A percentile compares a stretch with the other conserved stretches of the same genome.
These are phyloP conservation scores for Cyclostephanos invisitatus DNA, from an alignment of 108 stramenopile genomes.

Conservation along the genomic window DNA sequence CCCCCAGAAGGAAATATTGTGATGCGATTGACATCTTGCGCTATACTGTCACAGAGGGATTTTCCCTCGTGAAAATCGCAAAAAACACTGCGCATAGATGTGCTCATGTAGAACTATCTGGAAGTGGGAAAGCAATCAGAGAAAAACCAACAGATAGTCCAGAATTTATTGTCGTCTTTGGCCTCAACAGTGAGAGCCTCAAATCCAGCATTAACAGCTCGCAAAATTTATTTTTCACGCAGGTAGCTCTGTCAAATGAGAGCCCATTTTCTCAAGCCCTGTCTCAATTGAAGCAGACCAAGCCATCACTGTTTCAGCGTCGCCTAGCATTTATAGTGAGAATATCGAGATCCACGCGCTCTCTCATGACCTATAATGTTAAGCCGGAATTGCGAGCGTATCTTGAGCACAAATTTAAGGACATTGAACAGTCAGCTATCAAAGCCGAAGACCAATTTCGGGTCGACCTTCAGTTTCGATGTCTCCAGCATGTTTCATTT, in stretches of 20 bases:
- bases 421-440: conserved; percentile 30
- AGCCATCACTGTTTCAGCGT: conserved; percentile 32
- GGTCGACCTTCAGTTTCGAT: conserved; percentile 18
- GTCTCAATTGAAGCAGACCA: conserved; percentile 16
- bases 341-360: conserved; percentile 24
- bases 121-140: conserved; percentile 28
- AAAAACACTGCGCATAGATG: conserved; percentile 9
- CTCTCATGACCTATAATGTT: conserved; percentile 32
- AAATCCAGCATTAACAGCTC: conserved; percentile 8
- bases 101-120: conserved; percentile 11
- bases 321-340: conserved; percentile 37
- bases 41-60: conserved; percentile 1
- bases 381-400: conserved; percentile 24
- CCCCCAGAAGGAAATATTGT: conserved; percentile 22
- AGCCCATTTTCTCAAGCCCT: conserved; percentile 39
- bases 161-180: conserved; percentile 65
- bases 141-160: conserved; percentile 71
- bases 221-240: conserved; percentile 45
- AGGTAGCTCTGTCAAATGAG: conserved; percentile 16
- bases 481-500: conserved; percentile 15
- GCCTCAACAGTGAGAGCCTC: conserved; percentile 32
- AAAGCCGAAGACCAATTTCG: conserved; percentile 23
- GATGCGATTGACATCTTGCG: conserved; percentile 33
- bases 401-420: conserved; percentile 30
- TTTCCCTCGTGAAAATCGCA: conserved; percentile 24